Conservation (phyloP, 257 asterid genomes). For the Craterostigma plantagineum region DNA sequence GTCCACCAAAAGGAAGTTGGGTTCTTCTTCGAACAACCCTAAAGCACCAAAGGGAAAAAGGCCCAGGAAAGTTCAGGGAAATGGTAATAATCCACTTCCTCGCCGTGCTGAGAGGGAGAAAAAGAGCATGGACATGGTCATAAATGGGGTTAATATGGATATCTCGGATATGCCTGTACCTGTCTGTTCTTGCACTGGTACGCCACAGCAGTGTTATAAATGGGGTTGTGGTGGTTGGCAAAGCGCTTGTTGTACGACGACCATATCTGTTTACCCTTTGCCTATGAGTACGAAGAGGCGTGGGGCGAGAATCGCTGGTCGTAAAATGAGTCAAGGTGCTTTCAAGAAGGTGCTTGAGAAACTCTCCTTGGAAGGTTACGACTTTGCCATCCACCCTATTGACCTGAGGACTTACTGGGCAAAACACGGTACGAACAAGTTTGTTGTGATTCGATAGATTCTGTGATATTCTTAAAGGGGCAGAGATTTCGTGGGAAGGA, state of each 20-base stretch:
- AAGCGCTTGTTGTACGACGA: slow-evolving; percentile 90
- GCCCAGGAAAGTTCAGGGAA: slow-evolving; percentile 31
- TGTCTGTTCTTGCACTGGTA: slow-evolving; percentile 87
- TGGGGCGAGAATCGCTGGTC: slow-evolving; percentile 87
- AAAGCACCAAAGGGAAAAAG: slow-evolving; percentile 53
- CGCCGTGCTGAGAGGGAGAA: slow-evolving; percentile 52
- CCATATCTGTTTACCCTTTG: slow-evolving; percentile 79
- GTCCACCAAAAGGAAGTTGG: slow-evolving; percentile 34
- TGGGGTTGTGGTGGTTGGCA: slow-evolving; percentile 99
- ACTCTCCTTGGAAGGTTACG: slow-evolving; percentile 61
- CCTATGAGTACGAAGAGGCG: slow-evolving; percentile 95
- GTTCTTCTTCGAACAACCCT: slow-evolving; percentile 15
- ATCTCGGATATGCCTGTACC: slow-evolving; percentile 84
- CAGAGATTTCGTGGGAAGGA: too few species aligned
- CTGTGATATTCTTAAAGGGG: too few species aligned
- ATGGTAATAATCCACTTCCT: slow-evolving; percentile 17
- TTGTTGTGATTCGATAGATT: slow-evolving; percentile 71
- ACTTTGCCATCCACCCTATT: slow-evolving; percentile 46
- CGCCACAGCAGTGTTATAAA: slow-evolving; percentile 89
- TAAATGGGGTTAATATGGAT: slow-evolving; percentile 79
- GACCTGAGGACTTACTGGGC: slow-evolving; percentile 96
- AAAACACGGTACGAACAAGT: slow-evolving; percentile 93
- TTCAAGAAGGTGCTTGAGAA: slow-evolving; percentile 90
- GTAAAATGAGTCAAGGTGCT: slow-evolving; percentile 97
- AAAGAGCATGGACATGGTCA: slow-evolving; percentile 59